phyloP scores from a whole-genome alignment of 495 filamentous ascomycete genomes.

The Aeminium ludgeri region DNA sequence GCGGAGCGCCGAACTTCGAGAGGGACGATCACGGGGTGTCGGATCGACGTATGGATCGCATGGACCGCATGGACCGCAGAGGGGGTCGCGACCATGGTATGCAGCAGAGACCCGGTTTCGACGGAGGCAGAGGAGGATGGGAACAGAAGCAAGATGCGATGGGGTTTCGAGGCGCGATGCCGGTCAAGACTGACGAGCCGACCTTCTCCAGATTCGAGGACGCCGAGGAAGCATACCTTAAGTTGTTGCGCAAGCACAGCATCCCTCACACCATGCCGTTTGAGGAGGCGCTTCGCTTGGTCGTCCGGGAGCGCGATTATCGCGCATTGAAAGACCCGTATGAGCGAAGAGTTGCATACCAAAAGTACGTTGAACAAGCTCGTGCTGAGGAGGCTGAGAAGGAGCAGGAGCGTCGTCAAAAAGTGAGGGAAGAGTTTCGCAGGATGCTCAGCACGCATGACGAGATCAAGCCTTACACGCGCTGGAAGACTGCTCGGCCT shows the following conservation, averaged over 20 bases:
- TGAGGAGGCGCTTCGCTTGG: slow-evolving; percentile 74
- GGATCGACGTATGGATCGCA: slow-evolving; percentile 12
- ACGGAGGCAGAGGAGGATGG: slow-evolving; percentile 11
- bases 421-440: slow-evolving; percentile 83
- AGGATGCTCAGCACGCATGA: slow-evolving; percentile 93
- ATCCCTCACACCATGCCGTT: slow-evolving; percentile 85
- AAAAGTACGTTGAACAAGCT: slow-evolving; percentile 87
- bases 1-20: slow-evolving; percentile 38
- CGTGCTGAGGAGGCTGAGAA: slow-evolving; percentile 85
- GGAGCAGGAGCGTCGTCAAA: slow-evolving; percentile 84
- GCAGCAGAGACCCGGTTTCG: slow-evolving; percentile 11
- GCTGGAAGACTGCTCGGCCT: slow-evolving; percentile 89
- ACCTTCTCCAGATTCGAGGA: slow-evolving; percentile 77
- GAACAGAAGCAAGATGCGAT: slow-evolving; percentile 30
- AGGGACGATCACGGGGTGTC: not conserved
- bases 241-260: slow-evolving; percentile 67
- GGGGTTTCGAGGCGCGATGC: slow-evolving; percentile 43
- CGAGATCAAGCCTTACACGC: slow-evolving; percentile 94
- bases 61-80: slow-evolving; percentile 26
- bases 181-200: slow-evolving; percentile 52
- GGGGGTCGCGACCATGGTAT: slow-evolving; percentile 34
- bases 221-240: slow-evolving; percentile 85
- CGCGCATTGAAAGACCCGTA: slow-evolving; percentile 85
- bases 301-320: slow-evolving; percentile 89
- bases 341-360: slow-evolving; percentile 80